Percentiles rank a stretch among this genome's conserved stretches.
phyloP scores from a whole-genome alignment of 768 basidiomycete species.

The Clitopilus hobsonii region DNA sequence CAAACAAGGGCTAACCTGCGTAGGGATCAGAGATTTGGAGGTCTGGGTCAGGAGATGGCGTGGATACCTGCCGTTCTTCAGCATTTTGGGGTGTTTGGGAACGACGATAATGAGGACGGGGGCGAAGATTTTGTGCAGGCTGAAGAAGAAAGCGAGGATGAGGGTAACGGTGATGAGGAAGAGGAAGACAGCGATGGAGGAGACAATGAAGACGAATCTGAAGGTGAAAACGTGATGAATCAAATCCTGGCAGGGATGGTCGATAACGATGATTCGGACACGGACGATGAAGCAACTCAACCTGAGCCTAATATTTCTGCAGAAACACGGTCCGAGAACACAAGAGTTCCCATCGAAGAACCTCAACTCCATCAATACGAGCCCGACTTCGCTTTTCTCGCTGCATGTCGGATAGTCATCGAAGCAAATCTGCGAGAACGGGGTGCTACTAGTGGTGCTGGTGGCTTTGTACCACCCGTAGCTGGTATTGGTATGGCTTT shows the following conservation, averaged over 20 bases:
- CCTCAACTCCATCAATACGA: not conserved
- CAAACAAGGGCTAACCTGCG: not conserved
- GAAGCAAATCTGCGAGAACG: conserved; percentile 45
- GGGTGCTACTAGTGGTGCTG: conserved; percentile 9
- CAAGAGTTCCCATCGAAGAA: conserved; percentile 17
- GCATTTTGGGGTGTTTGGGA: not conserved
- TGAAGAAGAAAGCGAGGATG: conserved; percentile 5
- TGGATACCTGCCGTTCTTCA: conserved; percentile 33
- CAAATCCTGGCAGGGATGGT: too few species aligned
- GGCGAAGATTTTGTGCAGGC: conserved; percentile 15
- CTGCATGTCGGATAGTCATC: conserved; percentile 44
- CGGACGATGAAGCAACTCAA: conserved; percentile 4
- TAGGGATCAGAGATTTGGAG: not conserved
- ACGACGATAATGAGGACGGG: not conserved
- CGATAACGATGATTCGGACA: not conserved
- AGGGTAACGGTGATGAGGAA: conserved; percentile 4
- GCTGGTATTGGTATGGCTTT: not conserved
- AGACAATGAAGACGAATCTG: not conserved
- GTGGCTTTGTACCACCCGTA: conserved; percentile 1
- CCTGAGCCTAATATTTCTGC: conserved; percentile 3
- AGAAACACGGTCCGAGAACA: conserved; percentile 14
- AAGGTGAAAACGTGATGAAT: too few species aligned
- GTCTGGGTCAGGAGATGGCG: conserved; percentile 15
- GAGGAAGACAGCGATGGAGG: conserved; percentile 11
- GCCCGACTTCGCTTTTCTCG: conserved; percentile 49